Percentiles rank a stretch among this genome's conserved stretches.
Conservation (phyloP, 257 asterid species). For the Solanum chiquidenum region DNA sequence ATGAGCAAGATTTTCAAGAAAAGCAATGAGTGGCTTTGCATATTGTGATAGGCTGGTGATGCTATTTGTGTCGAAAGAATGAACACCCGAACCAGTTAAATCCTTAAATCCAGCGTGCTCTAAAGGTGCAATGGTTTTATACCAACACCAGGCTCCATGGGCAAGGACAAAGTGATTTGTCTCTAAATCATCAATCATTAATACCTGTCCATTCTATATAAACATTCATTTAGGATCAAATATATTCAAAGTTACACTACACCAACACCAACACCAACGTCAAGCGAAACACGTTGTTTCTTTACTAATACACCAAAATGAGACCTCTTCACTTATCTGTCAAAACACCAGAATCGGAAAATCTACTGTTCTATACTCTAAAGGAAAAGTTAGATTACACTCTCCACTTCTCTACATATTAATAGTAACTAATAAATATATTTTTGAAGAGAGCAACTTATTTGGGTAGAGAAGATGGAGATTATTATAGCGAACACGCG, state of each 20-base stretch:
- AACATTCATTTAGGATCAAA: not conserved
- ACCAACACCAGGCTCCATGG: conserved; percentile 99
- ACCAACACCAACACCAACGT: no score
- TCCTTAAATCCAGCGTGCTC: conserved; percentile 88
- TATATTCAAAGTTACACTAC: not conserved
- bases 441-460: no score
- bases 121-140: conserved; percentile 78
- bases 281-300: not conserved
- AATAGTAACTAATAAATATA: no score
- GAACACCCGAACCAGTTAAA: conserved; percentile 86
- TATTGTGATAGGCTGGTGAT: conserved; percentile 71
- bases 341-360: not conserved
- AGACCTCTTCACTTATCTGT: not conserved
- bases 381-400: not conserved
- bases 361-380: not conserved
- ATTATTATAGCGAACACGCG: no score
- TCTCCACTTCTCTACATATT: no score
- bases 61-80: conserved; percentile 73
- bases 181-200: conserved; percentile 60
- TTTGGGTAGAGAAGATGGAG: no score
- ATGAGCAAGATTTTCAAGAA: conserved; percentile 54
- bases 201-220: conserved; percentile 30
- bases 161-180: conserved; percentile 85
- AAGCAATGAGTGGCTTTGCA: conserved; percentile 69
- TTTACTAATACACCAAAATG: not conserved